Base-by-base conservation (phyloP, 1,284 basidiomycete genomes). In the Rhodotorula sp. region DNA sequence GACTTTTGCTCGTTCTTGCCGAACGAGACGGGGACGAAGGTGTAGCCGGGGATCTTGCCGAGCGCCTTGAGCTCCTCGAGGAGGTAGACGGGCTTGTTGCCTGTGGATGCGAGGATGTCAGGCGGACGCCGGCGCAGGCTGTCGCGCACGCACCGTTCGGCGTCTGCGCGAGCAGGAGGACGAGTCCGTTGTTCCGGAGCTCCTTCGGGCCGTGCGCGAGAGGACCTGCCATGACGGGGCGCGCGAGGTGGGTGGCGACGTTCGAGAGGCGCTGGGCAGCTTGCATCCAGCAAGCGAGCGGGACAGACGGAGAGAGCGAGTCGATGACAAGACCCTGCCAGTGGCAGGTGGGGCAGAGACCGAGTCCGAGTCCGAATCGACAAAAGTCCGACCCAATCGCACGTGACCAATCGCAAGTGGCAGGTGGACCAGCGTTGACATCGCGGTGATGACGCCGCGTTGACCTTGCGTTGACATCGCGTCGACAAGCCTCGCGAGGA, bases 21-120 rank as follows among this genome's bases (percentile, higher is more conserved):
- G n/a, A 72, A 62, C 9, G 48, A 58, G 60, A 65, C 62, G 31
- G 67, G 63, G 9, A 68, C 18, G 30, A 69, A 37, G 37, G 55
- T 56, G 37, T 56, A 56, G n/a, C 10, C 37, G 37, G 37, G 9
- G 26, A 56, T 5, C 22, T 31, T 48, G 28, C 44, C 57, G 22
- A 48, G 18, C 11, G 57, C 64, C 52, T 71, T 68, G 40, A 73
- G 64, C 62, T 73, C 71, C 47, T 73, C 71, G 61, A 64, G 54
- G 34, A 59, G 60, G 58, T 63, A 55, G 5, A 55, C 50, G 9
- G 47, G 37, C 52, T 70, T 72, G 59, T 62, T 59, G 15, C 66
- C 62, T 26, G 53, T 55, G 4, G 31, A 30, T 5, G 44, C 24
- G 6, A 22, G 46, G 9, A 1, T 24, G 37, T 34, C n/a, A n/a